Evolutionary conservation across 106 monocot genomes (phyloP), one percentile per base, ranked within the genome.

Genomic region (Apostasia ramifera): DNA sequence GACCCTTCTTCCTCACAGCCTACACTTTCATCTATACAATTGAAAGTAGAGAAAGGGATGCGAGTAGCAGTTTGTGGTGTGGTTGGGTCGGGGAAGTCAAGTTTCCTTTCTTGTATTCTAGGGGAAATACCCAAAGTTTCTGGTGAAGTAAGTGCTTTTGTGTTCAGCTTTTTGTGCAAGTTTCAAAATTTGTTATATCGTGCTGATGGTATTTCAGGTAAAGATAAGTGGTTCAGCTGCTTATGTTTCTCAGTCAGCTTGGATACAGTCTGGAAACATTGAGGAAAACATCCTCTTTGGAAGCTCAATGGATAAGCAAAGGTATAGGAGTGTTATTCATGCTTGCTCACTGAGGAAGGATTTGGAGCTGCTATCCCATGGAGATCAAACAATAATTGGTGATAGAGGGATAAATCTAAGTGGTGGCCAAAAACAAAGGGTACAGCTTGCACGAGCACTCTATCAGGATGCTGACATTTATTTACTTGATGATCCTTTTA

Each of bases 401-500:
- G 95, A 95, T 68, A 88, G 95, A 77, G 95, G 95, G 46, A 95
- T 95, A 57, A 95, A 91, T 76, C 61, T 95, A 48, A 95, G 95
- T 75, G 95, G 95, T 69, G 95, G 95, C 8, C 95, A 95, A 77
- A 95, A 95, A 66, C 95, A 95, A 76, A 84, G 95, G 61, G 86
- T 95, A 55, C 95, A 95, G 65, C 83, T 95, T 51, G 95, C 95
- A 40, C 83, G 95, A 84, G 95, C 95, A 57, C 84, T 95, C 26
- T 95, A 95, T 77, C 95, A 95, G 71, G 91, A 95, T 79, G 88
- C 88, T 40, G 95, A 95, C 50, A 91, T 95, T 52, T 95, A 95
- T 82, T 84, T 95, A 55, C 86, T 95, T 47, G 95, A 95, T 81
- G 95, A 95, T 66, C 95, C 95, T 3, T 95, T 95, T 57, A 95